Evolutionary conservation across 2,329 filamentous ascomycete species (phyloP), one percentile per base, ranked within the genome.

Genomic region (Apiospora saccharicola): DNA sequence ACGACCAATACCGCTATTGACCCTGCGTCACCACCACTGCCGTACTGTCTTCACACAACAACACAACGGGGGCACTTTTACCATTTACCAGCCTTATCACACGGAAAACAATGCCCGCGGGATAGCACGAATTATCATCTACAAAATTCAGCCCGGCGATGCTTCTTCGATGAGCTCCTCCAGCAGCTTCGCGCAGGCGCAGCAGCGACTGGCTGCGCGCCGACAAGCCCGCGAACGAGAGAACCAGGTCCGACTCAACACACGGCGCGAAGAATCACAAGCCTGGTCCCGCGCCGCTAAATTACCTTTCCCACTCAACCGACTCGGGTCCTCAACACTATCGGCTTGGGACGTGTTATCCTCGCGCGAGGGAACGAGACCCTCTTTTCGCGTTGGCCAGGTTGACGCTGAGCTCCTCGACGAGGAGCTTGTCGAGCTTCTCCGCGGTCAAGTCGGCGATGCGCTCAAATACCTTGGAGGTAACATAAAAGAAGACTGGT

Each of bases 331-430:
- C 72, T 80, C 83, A 0, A 83, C 84, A 46, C 79, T 89, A 24
- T 83, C 84, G 49, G 83, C 90, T 71, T 97, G 93, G 94, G 90
- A 95, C 79, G 85, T 88, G 5, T 84, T 96, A 57, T 90, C 90
- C 51, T 91, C 92, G 7, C 90, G 93, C 73, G 91, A 95, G 79
- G 94, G 94, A 64, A 96, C 93, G 34, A 87, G 91, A 22, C 96
- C 96, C 6, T 92, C 94, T 14, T 98, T 98, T 81, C 92, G 96
- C 71, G 96, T 99, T 41, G 95, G 96, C 41, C 96, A 99, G 83
- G 94, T 98, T 61, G 96, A 99, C 82, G 95, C 96, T 49, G 96
- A 98, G 82, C 86, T 99, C 69, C 88, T 99, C 24, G 96, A 99
- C 82, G 94, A 98, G 80, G 96, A 98, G 84, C 87, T 99, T 67